Evolutionary conservation across 148 eudicot genomes (phyloP).

Genomic region (Rhododendron molle): DNA sequence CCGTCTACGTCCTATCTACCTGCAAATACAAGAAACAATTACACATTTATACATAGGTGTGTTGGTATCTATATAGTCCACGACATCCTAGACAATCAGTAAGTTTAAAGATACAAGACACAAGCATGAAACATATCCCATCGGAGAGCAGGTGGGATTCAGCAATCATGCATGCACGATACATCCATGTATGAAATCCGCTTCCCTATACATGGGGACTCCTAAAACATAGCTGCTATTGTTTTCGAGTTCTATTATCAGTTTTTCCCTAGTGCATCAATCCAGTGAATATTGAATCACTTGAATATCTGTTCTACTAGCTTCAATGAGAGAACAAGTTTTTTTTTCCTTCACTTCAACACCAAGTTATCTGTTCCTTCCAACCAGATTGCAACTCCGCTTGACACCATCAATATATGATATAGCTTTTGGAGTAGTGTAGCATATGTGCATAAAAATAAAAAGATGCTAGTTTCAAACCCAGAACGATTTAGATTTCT

Average conservation of each 20-base stretch:
- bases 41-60: too few relatives aligned
- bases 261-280: not conserved
- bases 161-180: not conserved
- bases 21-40: too few relatives aligned
- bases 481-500: too few relatives aligned
- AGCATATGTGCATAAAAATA: not conserved
- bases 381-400: slow-evolving; percentile 1
- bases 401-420: not conserved
- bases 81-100: too few relatives aligned
- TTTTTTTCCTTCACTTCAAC: not conserved
- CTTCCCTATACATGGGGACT: not conserved
- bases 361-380: not conserved
- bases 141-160: too few relatives aligned
- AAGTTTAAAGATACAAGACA: too few relatives aligned
- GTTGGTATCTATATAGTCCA: too few relatives aligned
- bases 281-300: not conserved
- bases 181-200: not conserved
- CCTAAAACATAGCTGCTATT: not conserved
- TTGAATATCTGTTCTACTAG: not conserved
- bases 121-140: too few relatives aligned
- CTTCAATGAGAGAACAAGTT: not conserved
- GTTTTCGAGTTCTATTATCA: not conserved
- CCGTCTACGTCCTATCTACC: too few relatives aligned
- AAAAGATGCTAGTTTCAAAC: too few relatives aligned
- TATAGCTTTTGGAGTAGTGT: not conserved